phyloP scores from a whole-genome alignment of 2,329 filamentous ascomycete species.

The Metarhizium robertsii region DNA sequence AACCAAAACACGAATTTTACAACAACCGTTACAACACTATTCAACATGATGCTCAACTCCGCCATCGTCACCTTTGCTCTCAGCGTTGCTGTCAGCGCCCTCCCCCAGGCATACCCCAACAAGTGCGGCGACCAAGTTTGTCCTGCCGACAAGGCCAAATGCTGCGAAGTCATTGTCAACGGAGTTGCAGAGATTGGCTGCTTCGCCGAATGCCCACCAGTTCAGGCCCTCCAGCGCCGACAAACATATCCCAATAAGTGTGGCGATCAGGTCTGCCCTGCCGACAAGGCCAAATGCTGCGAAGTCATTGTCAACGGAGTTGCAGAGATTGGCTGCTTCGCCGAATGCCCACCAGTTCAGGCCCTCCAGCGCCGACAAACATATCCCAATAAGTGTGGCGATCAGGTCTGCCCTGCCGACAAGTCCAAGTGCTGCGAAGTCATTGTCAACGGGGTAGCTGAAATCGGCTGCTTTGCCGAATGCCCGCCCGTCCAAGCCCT shows the following conservation, averaged over 20 bases:
- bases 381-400: slow-evolving; percentile 5
- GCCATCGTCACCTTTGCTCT: slow-evolving; percentile 5
- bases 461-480: not conserved
- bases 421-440: not conserved
- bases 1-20: not conserved
- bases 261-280: not conserved
- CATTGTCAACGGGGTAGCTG: not conserved
- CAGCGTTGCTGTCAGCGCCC: slow-evolving; percentile 3
- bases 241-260: slow-evolving; percentile 6
- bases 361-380: not conserved
- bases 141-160: not conserved
- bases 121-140: slow-evolving; percentile 1
- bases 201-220: slow-evolving; percentile 1
- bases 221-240: not conserved
- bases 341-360: not conserved
- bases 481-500: not conserved
- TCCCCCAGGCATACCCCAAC: slow-evolving; percentile 6
- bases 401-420: not conserved
- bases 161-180: not conserved
- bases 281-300: not conserved
- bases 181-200: not conserved
- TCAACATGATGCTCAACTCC: slow-evolving; percentile 6
- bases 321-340: not conserved
- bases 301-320: not conserved
- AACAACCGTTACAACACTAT: not conserved